These are phyloP conservation scores for Microcyclospora tardicrescens DNA, from an alignment of 2,329 filamentous ascomycete species.

Conservation along the genomic window DNA sequence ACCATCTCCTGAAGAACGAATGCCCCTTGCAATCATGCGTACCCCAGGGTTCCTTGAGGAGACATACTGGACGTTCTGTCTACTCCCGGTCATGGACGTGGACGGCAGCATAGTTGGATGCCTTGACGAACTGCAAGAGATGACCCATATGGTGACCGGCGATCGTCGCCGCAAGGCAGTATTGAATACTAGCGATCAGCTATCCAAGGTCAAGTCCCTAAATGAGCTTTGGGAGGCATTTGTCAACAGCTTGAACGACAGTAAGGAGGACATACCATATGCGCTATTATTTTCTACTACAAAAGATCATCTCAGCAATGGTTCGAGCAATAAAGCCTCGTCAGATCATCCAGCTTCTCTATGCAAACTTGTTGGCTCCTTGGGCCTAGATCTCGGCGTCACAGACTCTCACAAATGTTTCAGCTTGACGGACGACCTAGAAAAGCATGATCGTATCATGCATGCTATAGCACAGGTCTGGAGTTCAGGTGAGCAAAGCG, in stretches of 20 bases:
- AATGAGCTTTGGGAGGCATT: conserved; percentile 15
- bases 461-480: conserved; percentile 21
- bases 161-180: conserved; percentile 11
- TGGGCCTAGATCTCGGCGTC: conserved; percentile 16
- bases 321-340: background rate
- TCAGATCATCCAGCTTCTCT: conserved; percentile 4
- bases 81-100: conserved; percentile 15
- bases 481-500: conserved; percentile 16
- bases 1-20: conserved; percentile 7
- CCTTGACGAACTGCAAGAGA: conserved; percentile 17
- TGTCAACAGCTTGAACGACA: conserved; percentile 8
- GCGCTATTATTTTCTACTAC: conserved; percentile 14
- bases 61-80: conserved; percentile 17
- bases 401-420: conserved; percentile 15
- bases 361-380: conserved; percentile 14
- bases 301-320: conserved; percentile 7
- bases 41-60: conserved; percentile 17
- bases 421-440: conserved; percentile 5
- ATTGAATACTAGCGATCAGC: conserved; percentile 8
- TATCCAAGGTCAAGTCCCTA: conserved; percentile 7
- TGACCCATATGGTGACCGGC: conserved; percentile 11
- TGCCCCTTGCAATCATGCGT: conserved; percentile 14
- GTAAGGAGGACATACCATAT: conserved; percentile 14
- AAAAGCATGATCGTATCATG: conserved; percentile 5
- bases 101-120: conserved; percentile 11